Base-by-base conservation (phyloP, 75 land plant species). In the Cupressus sempervirens region DNA sequence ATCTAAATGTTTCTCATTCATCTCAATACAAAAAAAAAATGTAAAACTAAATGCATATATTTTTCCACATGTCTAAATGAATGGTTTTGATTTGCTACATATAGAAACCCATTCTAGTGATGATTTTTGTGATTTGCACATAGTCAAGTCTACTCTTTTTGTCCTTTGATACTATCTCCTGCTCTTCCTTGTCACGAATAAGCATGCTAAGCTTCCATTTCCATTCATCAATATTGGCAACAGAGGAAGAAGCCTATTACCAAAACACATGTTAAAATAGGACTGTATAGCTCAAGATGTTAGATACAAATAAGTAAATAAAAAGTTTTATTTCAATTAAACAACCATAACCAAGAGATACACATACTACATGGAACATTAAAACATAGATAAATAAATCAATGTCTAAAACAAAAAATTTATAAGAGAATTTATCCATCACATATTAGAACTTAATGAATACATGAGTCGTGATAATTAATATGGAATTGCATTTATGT, bases 121-220 rank as follows among this genome's bases (percentile, higher is more conserved):
- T 94, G 58, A 98, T 68, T n/a, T 87, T 84, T 32, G 94, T 86
- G 54, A 98, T 88, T 81, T 94, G 89, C 52, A 91, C 95, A 89
- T 85, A 94, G 80, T 98, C 94, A 58, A 90, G 91, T 75, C 98
- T 88, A 56, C 96, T 98, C 76, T 91, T 91, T 89, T 88, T 94
- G 52, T 98, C 99, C 82, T 91, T 91, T 32, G 99, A 91, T n/a
- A 98, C 86, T 41, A 98, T 83, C 84, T 98, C 99, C 80, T 90
- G 91, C 84, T 94, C 90, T 72, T 89, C 84, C 18, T 91, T 86
- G 80, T 93, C 91, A 11, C 87, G 89, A 16, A 93, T 43, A 89
- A 96, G 89, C 86, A 87, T 86, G 80, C 82, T 89, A 29, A 98
- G 84, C 86, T 91, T 92, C 93, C 91, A 87, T 83, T 89, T 96